A percentile compares a stretch with the other conserved stretches of the same genome.
Conservation (phyloP, 192 early-diverging fungal species). For the Obelidium mucronatum region DNA sequence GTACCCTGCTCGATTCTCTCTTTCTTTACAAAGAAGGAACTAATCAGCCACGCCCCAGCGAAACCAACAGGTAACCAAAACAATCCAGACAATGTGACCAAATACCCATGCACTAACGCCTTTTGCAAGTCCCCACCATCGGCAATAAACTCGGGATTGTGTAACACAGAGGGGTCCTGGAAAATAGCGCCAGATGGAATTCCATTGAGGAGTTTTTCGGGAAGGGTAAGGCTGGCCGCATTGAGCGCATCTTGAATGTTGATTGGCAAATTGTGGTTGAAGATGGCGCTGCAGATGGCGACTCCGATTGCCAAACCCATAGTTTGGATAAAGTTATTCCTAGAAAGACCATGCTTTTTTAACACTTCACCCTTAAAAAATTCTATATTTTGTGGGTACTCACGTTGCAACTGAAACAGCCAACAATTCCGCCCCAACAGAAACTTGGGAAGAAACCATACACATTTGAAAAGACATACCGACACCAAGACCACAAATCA, state of each 20-base stretch:
- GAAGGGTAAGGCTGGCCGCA: not conserved
- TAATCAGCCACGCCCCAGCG: constrained; percentile 16
- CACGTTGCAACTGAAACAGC: constrained; percentile 67
- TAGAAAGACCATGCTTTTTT: constrained; percentile 18
- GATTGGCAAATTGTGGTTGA: constrained; percentile 62
- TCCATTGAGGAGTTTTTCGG: not conserved
- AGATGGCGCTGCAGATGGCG: constrained; percentile 64
- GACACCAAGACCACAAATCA: constrained; percentile 74
- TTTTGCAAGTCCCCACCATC: constrained; percentile 17
- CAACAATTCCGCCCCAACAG: constrained; percentile 68
- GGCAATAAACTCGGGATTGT: not conserved
- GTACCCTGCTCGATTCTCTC: constrained; percentile 26
- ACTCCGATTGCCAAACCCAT: constrained; percentile 66
- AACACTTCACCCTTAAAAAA: constrained; percentile 49
- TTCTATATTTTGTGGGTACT: constrained; percentile 38
- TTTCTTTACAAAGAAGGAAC: constrained; percentile 41
- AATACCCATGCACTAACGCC: constrained; percentile 36
- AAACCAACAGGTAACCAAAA: constrained; percentile 39
- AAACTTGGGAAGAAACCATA: constrained; percentile 71
- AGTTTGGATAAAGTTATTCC: constrained; percentile 56
- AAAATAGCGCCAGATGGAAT: not conserved
- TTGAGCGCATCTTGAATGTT: constrained; percentile 32
- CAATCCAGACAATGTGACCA: constrained; percentile 26
- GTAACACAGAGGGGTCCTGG: constrained; percentile 7
- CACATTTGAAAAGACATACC: constrained; percentile 73